Evolutionary conservation across 441 rosid species (phyloP).

Genomic region (Populus hybrid): DNA sequence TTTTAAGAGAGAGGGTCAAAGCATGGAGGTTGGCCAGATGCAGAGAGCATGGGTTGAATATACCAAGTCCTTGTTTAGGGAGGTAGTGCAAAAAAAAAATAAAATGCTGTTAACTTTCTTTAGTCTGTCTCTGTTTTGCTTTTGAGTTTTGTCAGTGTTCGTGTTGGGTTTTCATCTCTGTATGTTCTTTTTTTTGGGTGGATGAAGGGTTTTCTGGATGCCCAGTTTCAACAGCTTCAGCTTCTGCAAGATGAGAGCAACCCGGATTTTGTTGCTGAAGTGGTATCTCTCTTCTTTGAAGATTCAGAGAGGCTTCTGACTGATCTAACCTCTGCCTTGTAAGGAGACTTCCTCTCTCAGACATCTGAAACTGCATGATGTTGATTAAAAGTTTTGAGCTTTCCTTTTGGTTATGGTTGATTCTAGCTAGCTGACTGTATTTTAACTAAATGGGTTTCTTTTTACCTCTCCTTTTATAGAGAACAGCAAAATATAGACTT

Average conservation of each 20-base stretch:
- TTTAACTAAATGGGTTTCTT: not conserved
- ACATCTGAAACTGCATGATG: not conserved
- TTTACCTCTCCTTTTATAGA: constrained; percentile 28
- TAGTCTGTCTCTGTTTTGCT: not conserved
- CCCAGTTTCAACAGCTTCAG: constrained; percentile 86
- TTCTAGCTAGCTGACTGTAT: not conserved
- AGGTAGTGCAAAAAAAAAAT: constrained; percentile 36
- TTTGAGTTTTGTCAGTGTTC: not conserved
- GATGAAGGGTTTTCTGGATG: constrained; percentile 64
- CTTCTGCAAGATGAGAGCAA: constrained; percentile 94
- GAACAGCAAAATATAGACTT: constrained; percentile 78
- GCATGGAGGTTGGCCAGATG: constrained; percentile 82
- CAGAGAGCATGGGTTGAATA: constrained; percentile 70
- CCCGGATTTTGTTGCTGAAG: constrained; percentile 91
- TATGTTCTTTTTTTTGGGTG: constrained; percentile 3
- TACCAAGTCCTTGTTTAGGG: constrained; percentile 73
- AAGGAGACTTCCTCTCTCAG: constrained; percentile 23
- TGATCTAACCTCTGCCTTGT: constrained; percentile 79
- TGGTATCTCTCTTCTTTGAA: constrained; percentile 81
- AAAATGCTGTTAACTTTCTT: not conserved
- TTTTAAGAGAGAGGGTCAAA: too few relatives aligned
- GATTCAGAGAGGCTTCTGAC: constrained; percentile 86
- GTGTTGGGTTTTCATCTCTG: not conserved
- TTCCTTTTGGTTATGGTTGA: not conserved
- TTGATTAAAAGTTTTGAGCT: not conserved